Evolutionary conservation across 2,329 filamentous ascomycete species (phyloP).

Genomic region (Cytospora paraplurivora): DNA sequence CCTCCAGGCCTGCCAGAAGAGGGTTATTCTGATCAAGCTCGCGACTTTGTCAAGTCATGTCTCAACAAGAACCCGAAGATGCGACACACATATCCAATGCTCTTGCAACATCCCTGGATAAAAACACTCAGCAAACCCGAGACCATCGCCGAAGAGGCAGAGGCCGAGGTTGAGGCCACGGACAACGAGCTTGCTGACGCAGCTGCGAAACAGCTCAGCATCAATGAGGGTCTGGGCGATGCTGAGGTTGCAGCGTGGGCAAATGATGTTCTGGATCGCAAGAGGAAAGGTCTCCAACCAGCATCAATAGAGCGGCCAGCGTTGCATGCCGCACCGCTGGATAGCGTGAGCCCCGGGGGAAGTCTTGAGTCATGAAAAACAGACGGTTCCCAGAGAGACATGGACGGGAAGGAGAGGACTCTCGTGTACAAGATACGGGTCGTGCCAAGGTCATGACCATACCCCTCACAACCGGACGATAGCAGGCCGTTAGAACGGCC

Average conservation of each 20-base stretch:
- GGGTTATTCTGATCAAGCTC: conserved; percentile 76
- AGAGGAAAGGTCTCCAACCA: conserved; percentile 55
- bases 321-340: conserved; percentile 82
- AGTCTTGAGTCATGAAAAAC: conserved; percentile 37
- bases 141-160: conserved; percentile 71
- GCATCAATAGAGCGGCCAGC: conserved; percentile 66
- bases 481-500: not conserved
- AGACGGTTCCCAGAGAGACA: not conserved
- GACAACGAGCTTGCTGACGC: conserved; percentile 40
- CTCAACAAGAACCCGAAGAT: conserved; percentile 90
- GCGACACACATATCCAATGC: conserved; percentile 89
- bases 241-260: conserved; percentile 89
- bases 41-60: conserved; percentile 85
- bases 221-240: conserved; percentile 59
- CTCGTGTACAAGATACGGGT: not conserved
- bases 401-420: not conserved
- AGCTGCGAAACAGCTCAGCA: conserved; percentile 28
- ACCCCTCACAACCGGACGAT: not conserved
- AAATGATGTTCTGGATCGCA: conserved; percentile 66
- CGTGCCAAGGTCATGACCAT: not conserved
- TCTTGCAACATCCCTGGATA: conserved; percentile 90
- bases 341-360: conserved; percentile 63
- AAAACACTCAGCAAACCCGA: conserved; percentile 72
- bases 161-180: conserved; percentile 57
- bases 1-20: conserved; percentile 81